phyloP scores from a whole-genome alignment of 495 filamentous ascomycete species.

The Poronia punctata region DNA sequence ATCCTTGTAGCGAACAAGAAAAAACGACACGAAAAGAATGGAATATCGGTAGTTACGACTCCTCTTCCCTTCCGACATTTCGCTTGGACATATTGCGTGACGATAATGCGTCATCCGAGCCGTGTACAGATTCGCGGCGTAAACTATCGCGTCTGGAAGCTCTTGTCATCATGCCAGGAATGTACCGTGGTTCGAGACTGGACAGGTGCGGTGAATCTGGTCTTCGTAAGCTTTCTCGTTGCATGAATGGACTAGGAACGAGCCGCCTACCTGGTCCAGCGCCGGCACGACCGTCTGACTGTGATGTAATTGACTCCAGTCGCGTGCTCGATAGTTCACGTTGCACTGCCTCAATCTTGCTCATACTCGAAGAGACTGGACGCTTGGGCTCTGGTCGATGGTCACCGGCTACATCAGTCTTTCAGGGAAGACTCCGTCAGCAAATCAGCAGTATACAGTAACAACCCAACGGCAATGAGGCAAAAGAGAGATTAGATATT shows the following conservation, averaged over 20 bases:
- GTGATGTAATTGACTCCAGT: conserved; percentile 17
- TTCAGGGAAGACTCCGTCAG: conserved; percentile 13
- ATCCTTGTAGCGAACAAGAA: too few relatives aligned
- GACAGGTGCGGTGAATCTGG: conserved; percentile 36
- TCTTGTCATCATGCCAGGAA: conserved; percentile 63
- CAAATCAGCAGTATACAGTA: neutral
- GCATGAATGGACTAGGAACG: too few relatives aligned
- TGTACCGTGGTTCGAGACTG: conserved; percentile 58
- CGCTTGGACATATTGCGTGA: conserved; percentile 6
- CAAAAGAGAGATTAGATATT: too few relatives aligned
- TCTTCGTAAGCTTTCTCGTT: too few relatives aligned
- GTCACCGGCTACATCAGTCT: conserved; percentile 16
- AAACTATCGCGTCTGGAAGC: conserved; percentile 45
- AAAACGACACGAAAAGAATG: neutral
- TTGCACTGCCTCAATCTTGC: conserved; percentile 8
- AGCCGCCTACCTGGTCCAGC: conserved; percentile 1
- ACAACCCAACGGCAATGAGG: too few relatives aligned
- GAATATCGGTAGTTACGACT: neutral
- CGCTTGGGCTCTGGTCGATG: conserved; percentile 16
- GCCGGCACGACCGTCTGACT: conserved; percentile 9
- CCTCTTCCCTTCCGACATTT: conserved; percentile 10
- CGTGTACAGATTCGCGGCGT: conserved; percentile 32
- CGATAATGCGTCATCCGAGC: conserved; percentile 24
- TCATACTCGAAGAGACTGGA: conserved; percentile 11
- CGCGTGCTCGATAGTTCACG: conserved; percentile 15